phyloP scores from a whole-genome alignment of 176 grass and related monocot species.

The sorghum (Sorghum bicolor) region DNA sequence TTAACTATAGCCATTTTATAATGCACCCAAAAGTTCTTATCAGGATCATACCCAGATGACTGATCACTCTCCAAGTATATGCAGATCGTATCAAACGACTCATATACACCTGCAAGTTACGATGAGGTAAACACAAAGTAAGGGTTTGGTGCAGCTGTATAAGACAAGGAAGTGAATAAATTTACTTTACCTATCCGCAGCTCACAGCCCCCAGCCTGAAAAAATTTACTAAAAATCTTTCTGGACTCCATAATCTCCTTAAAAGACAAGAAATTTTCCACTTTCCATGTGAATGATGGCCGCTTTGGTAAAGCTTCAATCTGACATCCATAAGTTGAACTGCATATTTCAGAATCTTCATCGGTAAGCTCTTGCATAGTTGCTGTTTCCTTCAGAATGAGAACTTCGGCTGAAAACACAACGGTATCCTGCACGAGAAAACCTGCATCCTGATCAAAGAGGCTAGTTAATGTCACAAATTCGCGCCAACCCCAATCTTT shows the following conservation, averaged over 20 bases:
- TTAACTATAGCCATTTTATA: conserved; percentile 94
- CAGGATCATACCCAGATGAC: conserved; percentile 80
- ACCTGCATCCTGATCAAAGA: conserved; percentile 93
- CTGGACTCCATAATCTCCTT: conserved; percentile 99
- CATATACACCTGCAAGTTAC: conserved; percentile 80
- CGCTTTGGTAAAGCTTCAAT: conserved; percentile 53
- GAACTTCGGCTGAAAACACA: conserved; percentile 84
- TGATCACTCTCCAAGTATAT: conserved; percentile 99
- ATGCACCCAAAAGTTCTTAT: conserved; percentile 96
- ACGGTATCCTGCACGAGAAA: conserved; percentile 90
- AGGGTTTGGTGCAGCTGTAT: conserved; percentile 20
- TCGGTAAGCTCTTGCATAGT: conserved; percentile 65
- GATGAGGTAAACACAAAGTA: conserved; percentile 19
- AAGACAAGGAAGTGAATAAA: conserved; percentile 5
- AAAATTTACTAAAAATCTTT: conserved; percentile 99
- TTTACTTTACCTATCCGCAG: conserved; percentile 87
- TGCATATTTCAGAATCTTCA: conserved; percentile 47
- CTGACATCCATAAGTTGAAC: conserved; percentile 46
- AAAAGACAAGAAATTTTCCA: conserved; percentile 94
- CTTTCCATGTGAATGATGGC: conserved; percentile 87
- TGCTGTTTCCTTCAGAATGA: conserved; percentile 86
- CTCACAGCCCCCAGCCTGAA: conserved; percentile 87
- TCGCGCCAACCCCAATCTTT: conserved; percentile 99
- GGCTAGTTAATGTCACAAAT: conserved; percentile 89
- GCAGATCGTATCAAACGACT: conserved; percentile 93